Conservation (phyloP, 805 yeast species). For the Sugiyamaella chiloensis region DNA sequence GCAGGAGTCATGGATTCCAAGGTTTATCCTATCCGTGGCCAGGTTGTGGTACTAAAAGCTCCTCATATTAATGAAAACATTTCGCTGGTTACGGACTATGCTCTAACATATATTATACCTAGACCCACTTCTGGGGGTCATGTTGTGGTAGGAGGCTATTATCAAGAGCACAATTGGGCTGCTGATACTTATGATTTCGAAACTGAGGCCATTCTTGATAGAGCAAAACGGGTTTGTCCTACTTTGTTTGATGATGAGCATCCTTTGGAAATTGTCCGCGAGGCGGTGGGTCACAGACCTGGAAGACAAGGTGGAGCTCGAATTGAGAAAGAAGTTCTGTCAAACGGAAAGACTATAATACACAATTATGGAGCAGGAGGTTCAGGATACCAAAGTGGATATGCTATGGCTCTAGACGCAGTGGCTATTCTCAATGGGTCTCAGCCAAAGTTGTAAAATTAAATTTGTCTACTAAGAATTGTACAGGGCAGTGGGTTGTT, state of each 20-base stretch:
- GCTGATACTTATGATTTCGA: slow-evolving; percentile 56
- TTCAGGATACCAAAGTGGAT: slow-evolving; percentile 72
- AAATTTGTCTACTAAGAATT: too few relatives aligned
- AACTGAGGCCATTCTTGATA: slow-evolving; percentile 56
- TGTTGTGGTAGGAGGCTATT: slow-evolving; percentile 70
- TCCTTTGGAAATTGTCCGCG: slow-evolving; percentile 52
- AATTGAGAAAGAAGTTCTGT: slow-evolving; percentile 50
- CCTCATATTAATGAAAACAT: slow-evolving; percentile 62
- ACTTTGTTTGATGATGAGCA: slow-evolving; percentile 39
- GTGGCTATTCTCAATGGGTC: slow-evolving; percentile 23
- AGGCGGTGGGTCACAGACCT: slow-evolving; percentile 74
- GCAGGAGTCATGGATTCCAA: slow-evolving; percentile 62
- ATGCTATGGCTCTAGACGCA: slow-evolving; percentile 55
- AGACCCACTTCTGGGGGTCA: slow-evolving; percentile 65
- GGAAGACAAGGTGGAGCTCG: slow-evolving; percentile 72
- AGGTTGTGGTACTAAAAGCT: slow-evolving; percentile 67
- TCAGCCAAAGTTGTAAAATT: background rate
- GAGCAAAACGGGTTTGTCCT: slow-evolving; percentile 51
- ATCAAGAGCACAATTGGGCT: slow-evolving; percentile 61
- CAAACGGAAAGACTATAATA: slow-evolving; percentile 45
- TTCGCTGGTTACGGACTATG: slow-evolving; percentile 39
- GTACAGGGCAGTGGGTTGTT: too few relatives aligned
- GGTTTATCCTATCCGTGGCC: slow-evolving; percentile 76
- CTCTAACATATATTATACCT: slow-evolving; percentile 68
- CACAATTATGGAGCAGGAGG: slow-evolving; percentile 81